Evolutionary conservation across 345 rosid species (phyloP).

Genomic region (Gossypium ekmanianum): DNA sequence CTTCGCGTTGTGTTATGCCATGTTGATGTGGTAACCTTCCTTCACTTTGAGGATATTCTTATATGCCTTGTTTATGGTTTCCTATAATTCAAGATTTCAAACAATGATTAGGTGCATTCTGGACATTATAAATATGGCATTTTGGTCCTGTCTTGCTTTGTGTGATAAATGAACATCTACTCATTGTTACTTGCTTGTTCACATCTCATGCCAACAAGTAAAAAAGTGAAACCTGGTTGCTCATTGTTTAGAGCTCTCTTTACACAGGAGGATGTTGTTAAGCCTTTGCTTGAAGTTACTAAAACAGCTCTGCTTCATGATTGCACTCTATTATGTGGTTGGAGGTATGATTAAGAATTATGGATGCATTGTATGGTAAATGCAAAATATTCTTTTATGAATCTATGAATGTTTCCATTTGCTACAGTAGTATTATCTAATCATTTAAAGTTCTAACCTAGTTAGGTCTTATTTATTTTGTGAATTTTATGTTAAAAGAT

Average conservation of each 20-base stretch:
- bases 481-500: neutral
- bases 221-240: neutral
- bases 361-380: neutral
- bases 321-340: slow-evolving; percentile 81
- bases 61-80: neutral
- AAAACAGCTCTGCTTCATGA: slow-evolving; percentile 83
- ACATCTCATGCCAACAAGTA: neutral
- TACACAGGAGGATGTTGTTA: slow-evolving; percentile 67
- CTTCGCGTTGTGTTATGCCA: slow-evolving; percentile 86
- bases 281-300: slow-evolving; percentile 79
- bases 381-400: neutral
- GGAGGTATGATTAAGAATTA: slow-evolving; percentile 48
- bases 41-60: slow-evolving; percentile 8
- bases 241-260: slow-evolving; percentile 15
- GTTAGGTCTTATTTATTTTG: neutral
- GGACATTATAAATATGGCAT: neutral
- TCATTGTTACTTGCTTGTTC: neutral
- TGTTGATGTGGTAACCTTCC: slow-evolving; percentile 71
- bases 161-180: neutral
- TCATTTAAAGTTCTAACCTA: neutral
- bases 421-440: neutral
- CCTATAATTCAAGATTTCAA: neutral
- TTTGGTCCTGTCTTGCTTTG: neutral
- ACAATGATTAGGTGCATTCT: neutral
- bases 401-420: neutral